Base-by-base conservation (phyloP, 257 asterid species). In the Ballota nigra region DNA sequence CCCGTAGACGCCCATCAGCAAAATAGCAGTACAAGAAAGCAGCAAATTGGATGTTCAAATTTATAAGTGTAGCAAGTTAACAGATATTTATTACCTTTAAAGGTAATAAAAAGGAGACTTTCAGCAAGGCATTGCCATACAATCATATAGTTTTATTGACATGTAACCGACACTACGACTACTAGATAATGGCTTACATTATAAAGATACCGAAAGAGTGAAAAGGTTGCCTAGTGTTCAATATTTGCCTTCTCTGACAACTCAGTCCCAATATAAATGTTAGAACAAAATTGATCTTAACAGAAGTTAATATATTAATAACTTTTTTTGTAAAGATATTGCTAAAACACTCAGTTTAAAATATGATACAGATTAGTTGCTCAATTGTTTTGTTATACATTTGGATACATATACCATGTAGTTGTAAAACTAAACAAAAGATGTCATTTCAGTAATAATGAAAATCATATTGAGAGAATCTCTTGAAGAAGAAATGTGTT, bases 261-360 rank as follows among this genome's bases (percentile, higher is more conserved):
- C 68, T 24, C 29, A 49, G 10, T 45, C 58, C 45, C 33, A 26
- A 70, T 45, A 41, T 11, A 11, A 60, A 47, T 47, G 26, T 5
- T 41, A 16, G 49, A 8, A 12, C n/a, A 43, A 15, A 10, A 41
- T 18, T 5, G 5, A 49, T 47, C 23, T 24, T 59, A 59, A 40
- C 18, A 11, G 53, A 33, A 10, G 58, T 15, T 59, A 20, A 23
- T 8, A 19, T 12, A 36, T 56, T 31, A 38, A n/a, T 57, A 34
- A 69, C 66, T 22, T 57, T 38, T 55, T 56, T 16, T 29, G 71
- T 73, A 57, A 23, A 38, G 23, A 36, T 63, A 36, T 22, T 9
- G 57, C 71, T 56, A 57, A 70, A 68, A 36, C 15, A 38, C 41
- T 56, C 55, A 36, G 29, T 53, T 53, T 33, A 45, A 22, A 34